phyloP scores from a whole-genome alignment of 2,329 filamentous ascomycete genomes.

The Parastagonospora nodorum region DNA sequence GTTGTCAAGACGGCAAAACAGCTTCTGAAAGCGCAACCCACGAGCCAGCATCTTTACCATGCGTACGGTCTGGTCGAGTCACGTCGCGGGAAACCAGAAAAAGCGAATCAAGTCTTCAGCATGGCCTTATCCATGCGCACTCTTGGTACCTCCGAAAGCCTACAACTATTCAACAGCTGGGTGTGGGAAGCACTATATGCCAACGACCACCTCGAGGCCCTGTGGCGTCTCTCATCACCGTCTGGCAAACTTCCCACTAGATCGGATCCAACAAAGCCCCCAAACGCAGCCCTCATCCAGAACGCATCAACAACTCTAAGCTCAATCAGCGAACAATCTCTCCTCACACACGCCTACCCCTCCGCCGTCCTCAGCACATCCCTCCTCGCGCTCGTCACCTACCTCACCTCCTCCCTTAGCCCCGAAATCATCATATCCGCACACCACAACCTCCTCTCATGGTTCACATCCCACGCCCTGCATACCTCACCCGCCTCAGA shows the following conservation, averaged over 20 bases:
- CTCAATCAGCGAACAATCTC: conserved; percentile 56
- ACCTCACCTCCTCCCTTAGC: conserved; percentile 58
- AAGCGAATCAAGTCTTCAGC: conserved; percentile 68
- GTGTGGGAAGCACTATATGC: conserved; percentile 68
- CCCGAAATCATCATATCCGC: conserved; percentile 45
- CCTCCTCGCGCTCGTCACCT: conserved; percentile 68
- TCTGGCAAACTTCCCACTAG: conserved; percentile 13
- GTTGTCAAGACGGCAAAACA: conserved; percentile 74
- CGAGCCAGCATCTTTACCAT: conserved; percentile 73
- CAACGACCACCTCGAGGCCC: conserved; percentile 41
- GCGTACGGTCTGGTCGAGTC: conserved; percentile 77
- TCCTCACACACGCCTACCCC: conserved; percentile 52
- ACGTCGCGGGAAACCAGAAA: conserved; percentile 59
- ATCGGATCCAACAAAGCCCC: not conserved
- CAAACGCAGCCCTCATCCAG: conserved; percentile 10
- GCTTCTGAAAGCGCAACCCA: conserved; percentile 70
- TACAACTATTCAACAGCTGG: conserved; percentile 62
- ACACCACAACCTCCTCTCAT: conserved; percentile 36
- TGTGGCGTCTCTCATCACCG: conserved; percentile 42
- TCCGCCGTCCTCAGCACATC: conserved; percentile 63
- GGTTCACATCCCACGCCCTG: conserved; percentile 30
- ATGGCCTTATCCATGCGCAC: conserved; percentile 67
- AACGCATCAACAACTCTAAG: conserved; percentile 16
- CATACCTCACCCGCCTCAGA: conserved; percentile 56
- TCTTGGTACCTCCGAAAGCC: conserved; percentile 49